These are phyloP conservation scores for Mariannaea elegans DNA, from an alignment of 2,329 filamentous ascomycete genomes.

Conservation along the genomic window DNA sequence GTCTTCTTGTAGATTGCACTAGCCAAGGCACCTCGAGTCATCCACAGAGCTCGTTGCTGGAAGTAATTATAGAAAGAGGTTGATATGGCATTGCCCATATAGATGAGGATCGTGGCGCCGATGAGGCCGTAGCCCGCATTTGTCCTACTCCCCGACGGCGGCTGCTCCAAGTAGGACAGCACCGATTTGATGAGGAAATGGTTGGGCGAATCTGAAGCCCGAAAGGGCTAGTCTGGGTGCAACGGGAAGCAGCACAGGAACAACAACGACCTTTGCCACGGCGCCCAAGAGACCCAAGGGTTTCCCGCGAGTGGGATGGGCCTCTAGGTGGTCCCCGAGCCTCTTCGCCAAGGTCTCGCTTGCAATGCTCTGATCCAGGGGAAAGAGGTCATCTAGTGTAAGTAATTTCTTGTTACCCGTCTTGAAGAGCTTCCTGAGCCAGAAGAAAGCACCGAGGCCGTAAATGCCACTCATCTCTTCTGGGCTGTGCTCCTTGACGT, in stretches of 20 bases:
- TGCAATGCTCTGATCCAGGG: slow-evolving; percentile 25
- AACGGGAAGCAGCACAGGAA: slow-evolving; percentile 17
- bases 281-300: slow-evolving; percentile 13
- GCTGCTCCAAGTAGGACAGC: slow-evolving; percentile 13
- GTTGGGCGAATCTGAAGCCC: slow-evolving; percentile 31
- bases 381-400: slow-evolving; percentile 20
- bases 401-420: slow-evolving; percentile 24
- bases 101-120: slow-evolving; percentile 32
- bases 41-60: slow-evolving; percentile 40
- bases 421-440: slow-evolving; percentile 25
- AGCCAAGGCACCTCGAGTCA: slow-evolving; percentile 43
- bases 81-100: slow-evolving; percentile 25
- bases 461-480: slow-evolving; percentile 15
- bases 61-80: slow-evolving; percentile 28
- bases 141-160: not conserved
- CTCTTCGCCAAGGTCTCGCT: slow-evolving; percentile 20
- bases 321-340: slow-evolving; percentile 9
- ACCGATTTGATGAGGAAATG: slow-evolving; percentile 32
- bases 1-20: slow-evolving; percentile 41
- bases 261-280: slow-evolving; percentile 11
- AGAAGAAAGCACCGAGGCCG: slow-evolving; percentile 29
- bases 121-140: slow-evolving; percentile 30
- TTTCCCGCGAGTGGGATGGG: not conserved
- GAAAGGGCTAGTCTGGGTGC: slow-evolving; percentile 31
- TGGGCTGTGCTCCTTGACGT: slow-evolving; percentile 19